These are phyloP conservation scores for Ascobolus immersus DNA, from an alignment of 495 filamentous ascomycete genomes.

Conservation along the genomic window DNA sequence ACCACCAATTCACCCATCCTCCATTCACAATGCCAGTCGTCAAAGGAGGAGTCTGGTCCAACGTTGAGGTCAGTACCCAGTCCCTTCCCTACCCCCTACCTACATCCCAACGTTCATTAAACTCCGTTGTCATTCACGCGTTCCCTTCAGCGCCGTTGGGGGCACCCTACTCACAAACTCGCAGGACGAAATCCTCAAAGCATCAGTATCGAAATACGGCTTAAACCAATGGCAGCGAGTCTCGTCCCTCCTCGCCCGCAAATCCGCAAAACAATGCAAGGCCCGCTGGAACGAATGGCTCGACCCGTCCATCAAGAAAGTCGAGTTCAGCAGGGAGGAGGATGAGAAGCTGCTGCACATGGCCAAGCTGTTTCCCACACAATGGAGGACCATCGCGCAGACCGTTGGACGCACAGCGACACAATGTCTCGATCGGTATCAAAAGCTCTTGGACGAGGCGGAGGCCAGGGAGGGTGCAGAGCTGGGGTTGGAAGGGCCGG, in stretches of 20 bases:
- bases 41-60: slow-evolving; percentile 88
- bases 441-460: slow-evolving; percentile 85
- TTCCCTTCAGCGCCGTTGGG: neutral
- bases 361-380: slow-evolving; percentile 95
- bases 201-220: slow-evolving; percentile 84
- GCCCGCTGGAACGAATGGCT: slow-evolving; percentile 97
- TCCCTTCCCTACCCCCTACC: slow-evolving; percentile 1
- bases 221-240: slow-evolving; percentile 98
- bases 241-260: slow-evolving; percentile 84
- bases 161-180: slow-evolving; percentile 37
- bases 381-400: slow-evolving; percentile 95
- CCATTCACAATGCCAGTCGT: slow-evolving; percentile 63
- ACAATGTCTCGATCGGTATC: slow-evolving; percentile 88
- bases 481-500: slow-evolving; percentile 63
- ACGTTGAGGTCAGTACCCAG: slow-evolving; percentile 20
- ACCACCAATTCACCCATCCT: slow-evolving; percentile 1
- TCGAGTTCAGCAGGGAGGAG: slow-evolving; percentile 96
- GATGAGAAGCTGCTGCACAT: slow-evolving; percentile 91
- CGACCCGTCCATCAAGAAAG: slow-evolving; percentile 88
- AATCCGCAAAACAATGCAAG: slow-evolving; percentile 97
- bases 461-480: slow-evolving; percentile 68
- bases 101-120: slow-evolving; percentile 17
- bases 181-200: slow-evolving; percentile 83
- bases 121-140: no score
- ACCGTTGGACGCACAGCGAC: slow-evolving; percentile 91